Evolutionary conservation across 2,329 filamentous ascomycete genomes (phyloP).

Genomic region (Trichoderma sp.): DNA sequence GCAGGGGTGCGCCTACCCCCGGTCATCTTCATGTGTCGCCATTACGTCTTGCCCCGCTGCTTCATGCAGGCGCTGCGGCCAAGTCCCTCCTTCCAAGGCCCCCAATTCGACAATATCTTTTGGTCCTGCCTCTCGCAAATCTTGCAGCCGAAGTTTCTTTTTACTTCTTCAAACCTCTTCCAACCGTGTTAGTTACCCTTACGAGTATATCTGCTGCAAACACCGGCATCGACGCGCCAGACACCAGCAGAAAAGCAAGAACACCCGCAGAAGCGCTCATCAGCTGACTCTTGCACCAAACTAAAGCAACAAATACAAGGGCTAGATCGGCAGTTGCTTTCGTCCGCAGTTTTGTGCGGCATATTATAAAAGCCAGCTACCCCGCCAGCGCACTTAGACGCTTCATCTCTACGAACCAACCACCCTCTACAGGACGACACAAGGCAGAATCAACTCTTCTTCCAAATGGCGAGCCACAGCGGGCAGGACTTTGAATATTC

Average conservation of each 20-base stretch:
- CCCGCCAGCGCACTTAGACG: slow-evolving; percentile 15
- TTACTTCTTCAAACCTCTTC: background rate
- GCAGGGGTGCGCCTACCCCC: slow-evolving; percentile 14
- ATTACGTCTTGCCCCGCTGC: slow-evolving; percentile 19
- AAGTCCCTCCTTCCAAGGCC: slow-evolving; percentile 17
- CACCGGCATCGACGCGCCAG: background rate
- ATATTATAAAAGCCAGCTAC: slow-evolving; percentile 11
- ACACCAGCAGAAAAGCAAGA: background rate
- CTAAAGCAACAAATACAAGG: background rate
- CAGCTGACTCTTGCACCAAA: background rate
- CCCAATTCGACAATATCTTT: slow-evolving; percentile 18
- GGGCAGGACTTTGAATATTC: slow-evolving; percentile 49
- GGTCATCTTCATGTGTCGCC: slow-evolving; percentile 9
- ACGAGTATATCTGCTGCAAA: background rate
- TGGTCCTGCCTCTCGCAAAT: slow-evolving; percentile 4
- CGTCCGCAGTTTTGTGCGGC: slow-evolving; percentile 4
- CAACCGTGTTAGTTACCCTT: background rate
- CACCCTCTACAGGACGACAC: background rate
- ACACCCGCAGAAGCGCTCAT: background rate
- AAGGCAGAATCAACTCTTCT: background rate
- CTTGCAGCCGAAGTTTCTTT: background rate
- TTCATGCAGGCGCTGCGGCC: slow-evolving; percentile 17
- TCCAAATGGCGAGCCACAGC: slow-evolving; percentile 50
- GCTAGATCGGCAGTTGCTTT: background rate
- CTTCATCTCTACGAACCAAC: background rate